phyloP scores from a whole-genome alignment of 768 basidiomycete species.

The Cystoderma amianthinum region DNA sequence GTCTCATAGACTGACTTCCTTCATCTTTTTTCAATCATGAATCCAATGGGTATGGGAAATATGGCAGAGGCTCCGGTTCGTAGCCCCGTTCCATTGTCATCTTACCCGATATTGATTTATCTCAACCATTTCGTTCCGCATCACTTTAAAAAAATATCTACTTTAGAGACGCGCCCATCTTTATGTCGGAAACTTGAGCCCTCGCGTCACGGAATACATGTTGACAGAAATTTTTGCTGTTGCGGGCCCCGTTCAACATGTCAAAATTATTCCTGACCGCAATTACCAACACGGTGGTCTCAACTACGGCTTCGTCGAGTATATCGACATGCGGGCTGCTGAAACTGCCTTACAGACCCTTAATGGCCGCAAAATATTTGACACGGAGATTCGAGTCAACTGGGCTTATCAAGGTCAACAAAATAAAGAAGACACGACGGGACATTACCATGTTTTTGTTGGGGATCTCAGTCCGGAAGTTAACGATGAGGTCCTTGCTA shows the following conservation, averaged over 20 bases:
- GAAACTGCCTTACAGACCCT: slow-evolving; percentile 98
- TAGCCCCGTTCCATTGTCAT: slow-evolving; percentile 17
- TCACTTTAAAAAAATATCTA: slow-evolving; percentile 9
- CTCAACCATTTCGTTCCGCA: slow-evolving; percentile 10
- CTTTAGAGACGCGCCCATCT: slow-evolving; percentile 87
- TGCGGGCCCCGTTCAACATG: slow-evolving; percentile 94
- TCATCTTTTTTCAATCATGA: slow-evolving; percentile 62
- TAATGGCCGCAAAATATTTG: slow-evolving; percentile 99
- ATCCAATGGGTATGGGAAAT: slow-evolving; percentile 65
- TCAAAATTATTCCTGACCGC: slow-evolving; percentile 99
- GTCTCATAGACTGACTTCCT: slow-evolving; percentile 35
- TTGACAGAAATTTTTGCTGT: slow-evolving; percentile 96
- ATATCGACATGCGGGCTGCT: slow-evolving; percentile 96
- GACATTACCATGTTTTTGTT: slow-evolving; percentile 98
- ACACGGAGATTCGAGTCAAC: slow-evolving; percentile 98
- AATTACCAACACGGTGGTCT: slow-evolving; percentile 99
- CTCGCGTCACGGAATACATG: slow-evolving; percentile 98
- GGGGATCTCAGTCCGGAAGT: slow-evolving; percentile 99
- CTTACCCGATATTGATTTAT: slow-evolving; percentile 13
- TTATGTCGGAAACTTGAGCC: slow-evolving; percentile 97
- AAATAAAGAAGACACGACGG: slow-evolving; percentile 98
- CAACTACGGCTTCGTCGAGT: slow-evolving; percentile 99
- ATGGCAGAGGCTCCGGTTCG: slow-evolving; percentile 75
- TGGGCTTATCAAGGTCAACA: slow-evolving; percentile 99
- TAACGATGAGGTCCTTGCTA: slow-evolving; percentile 92